These are phyloP conservation scores for Phytophthora constricta DNA, from an alignment of 352 stramenopile species.

Conservation along the genomic window DNA sequence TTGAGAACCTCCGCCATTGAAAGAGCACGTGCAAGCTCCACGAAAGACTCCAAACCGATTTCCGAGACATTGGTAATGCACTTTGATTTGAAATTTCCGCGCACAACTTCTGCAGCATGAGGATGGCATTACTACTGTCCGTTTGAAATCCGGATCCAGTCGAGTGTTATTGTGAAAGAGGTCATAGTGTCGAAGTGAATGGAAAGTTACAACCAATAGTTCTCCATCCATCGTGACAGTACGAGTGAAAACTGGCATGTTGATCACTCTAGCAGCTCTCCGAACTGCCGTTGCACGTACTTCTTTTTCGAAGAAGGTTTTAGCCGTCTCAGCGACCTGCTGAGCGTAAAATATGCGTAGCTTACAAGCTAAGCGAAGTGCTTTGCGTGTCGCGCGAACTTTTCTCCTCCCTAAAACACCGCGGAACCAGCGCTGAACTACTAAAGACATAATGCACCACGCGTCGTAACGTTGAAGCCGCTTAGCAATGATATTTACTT, in stretches of 20 bases:
- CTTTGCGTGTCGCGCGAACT: slow-evolving; percentile 33
- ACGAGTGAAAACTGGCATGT: slow-evolving; percentile 47
- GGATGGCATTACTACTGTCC: slow-evolving; percentile 8
- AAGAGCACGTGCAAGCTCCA: slow-evolving; percentile 54
- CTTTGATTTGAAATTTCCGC: slow-evolving; percentile 50
- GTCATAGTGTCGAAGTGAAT: slow-evolving; percentile 44
- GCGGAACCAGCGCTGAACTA: slow-evolving; percentile 73
- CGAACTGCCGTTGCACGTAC: slow-evolving; percentile 42
- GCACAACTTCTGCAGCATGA: slow-evolving; percentile 60
- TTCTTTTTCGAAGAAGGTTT: slow-evolving; percentile 39
- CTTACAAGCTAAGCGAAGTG: slow-evolving; percentile 37
- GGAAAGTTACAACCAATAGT: slow-evolving; percentile 61
- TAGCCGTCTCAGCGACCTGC: slow-evolving; percentile 33
- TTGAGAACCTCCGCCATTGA: slow-evolving; percentile 35
- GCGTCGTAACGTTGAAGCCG: slow-evolving; percentile 69
- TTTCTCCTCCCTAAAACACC: slow-evolving; percentile 46
- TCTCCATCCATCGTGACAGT: slow-evolving; percentile 66
- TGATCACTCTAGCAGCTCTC: slow-evolving; percentile 39
- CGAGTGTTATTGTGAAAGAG: slow-evolving; percentile 1
- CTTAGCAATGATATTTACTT: slow-evolving; percentile 64
- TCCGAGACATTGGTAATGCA: slow-evolving; percentile 27
- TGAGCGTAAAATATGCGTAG: slow-evolving; percentile 41
- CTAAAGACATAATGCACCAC: slow-evolving; percentile 52
- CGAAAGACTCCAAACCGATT: slow-evolving; percentile 41
- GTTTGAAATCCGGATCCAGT: slow-evolving; percentile 8